Percentiles rank a stretch among this genome's conserved stretches.
Evolutionary conservation across 371 early-diverging fungal genomes (phyloP).

Genomic region (Chytridium lagenaria): DNA sequence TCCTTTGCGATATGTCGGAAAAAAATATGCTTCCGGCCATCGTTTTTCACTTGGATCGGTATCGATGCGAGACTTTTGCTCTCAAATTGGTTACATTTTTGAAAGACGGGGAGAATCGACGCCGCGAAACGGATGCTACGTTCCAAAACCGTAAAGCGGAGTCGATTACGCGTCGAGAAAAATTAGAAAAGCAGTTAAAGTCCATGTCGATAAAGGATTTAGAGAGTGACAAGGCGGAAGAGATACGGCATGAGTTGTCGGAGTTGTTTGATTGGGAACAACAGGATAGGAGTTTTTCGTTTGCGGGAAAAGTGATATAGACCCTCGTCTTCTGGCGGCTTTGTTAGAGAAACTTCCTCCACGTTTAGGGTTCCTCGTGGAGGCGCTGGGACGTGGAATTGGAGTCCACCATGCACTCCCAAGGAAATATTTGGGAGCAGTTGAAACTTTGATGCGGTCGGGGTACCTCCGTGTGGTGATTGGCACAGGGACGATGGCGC

Average conservation of each 20-base stretch:
- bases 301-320: constrained; percentile 1
- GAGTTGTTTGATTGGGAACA: neutral
- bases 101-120: neutral
- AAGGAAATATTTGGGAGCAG: constrained; percentile 54
- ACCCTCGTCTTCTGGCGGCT: too few relatives aligned
- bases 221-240: neutral
- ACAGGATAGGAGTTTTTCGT: constrained; percentile 7
- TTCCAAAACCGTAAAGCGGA: neutral
- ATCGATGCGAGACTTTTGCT: constrained; percentile 57
- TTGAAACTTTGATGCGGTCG: constrained; percentile 64
- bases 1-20: neutral
- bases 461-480: constrained; percentile 61
- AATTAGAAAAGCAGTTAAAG: neutral
- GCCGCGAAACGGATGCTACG: neutral
- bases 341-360: too few relatives aligned
- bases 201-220: neutral
- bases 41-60: constrained; percentile 63
- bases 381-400: constrained; percentile 60
- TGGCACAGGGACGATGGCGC: constrained; percentile 65
- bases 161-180: neutral
- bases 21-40: constrained; percentile 60
- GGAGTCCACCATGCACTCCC: constrained; percentile 67
- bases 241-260: neutral
- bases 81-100: neutral
- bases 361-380: constrained; percentile 30